Percentiles rank a stretch among this genome's conserved stretches.
These are phyloP conservation scores for Clohesyomyces aquaticus DNA, from an alignment of 495 filamentous ascomycete genomes.

Conservation along the genomic window DNA sequence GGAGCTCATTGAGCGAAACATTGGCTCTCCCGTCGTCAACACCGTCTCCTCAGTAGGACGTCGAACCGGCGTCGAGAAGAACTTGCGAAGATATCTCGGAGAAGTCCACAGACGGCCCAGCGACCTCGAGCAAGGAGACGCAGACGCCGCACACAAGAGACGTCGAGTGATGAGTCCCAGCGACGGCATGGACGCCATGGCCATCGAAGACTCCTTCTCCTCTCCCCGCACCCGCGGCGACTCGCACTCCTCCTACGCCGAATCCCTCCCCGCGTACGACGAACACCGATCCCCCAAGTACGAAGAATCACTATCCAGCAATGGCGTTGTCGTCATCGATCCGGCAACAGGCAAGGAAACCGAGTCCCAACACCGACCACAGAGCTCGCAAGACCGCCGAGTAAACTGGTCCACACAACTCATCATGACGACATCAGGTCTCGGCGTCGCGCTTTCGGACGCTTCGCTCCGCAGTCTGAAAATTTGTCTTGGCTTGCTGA, in stretches of 20 bases:
- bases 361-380: conserved; percentile 7
- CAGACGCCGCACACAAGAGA: conserved; percentile 62
- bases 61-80: conserved; percentile 80
- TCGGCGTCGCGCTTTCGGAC: conserved; percentile 85
- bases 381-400: conserved; percentile 42
- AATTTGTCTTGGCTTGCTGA: conserved; percentile 76
- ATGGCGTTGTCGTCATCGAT: conserved; percentile 34
- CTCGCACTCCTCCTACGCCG: conserved; percentile 59
- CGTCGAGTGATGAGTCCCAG: conserved; percentile 57
- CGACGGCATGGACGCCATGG: conserved; percentile 43
- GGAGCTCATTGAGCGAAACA: conserved; percentile 82
- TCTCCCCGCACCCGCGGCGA: conserved; percentile 34
- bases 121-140: conserved; percentile 50
- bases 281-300: conserved; percentile 73
- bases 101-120: conserved; percentile 47
- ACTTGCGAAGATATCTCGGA: conserved; percentile 75
- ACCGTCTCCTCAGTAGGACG: conserved; percentile 80
- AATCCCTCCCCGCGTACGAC: conserved; percentile 80
- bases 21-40: conserved; percentile 77
- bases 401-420: conserved; percentile 75
- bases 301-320: too few relatives aligned
- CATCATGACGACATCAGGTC: conserved; percentile 78
- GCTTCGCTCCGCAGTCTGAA: conserved; percentile 76
- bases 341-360: conserved; percentile 27
- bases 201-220: conserved; percentile 50